Conservation (phyloP, 1,284 basidiomycete species). For the Boletellus deceptivus region DNA sequence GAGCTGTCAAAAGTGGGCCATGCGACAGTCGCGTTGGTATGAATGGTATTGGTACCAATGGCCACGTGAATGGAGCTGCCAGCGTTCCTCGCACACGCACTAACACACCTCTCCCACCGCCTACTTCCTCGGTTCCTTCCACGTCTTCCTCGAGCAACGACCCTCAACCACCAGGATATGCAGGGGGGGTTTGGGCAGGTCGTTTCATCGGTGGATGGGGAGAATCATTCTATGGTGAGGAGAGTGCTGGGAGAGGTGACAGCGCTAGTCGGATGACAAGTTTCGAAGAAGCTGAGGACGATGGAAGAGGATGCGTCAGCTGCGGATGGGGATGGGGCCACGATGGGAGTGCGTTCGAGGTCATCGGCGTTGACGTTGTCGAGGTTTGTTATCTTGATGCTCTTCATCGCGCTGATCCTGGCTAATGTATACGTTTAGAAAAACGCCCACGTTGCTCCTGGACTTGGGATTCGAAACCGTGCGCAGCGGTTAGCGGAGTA, state of each 20-base stretch:
- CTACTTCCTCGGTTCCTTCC: constrained; percentile 22
- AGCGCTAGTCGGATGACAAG: constrained; percentile 25
- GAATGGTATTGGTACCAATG: constrained; percentile 20
- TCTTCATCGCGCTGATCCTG: background rate
- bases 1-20: constrained; percentile 24
- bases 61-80: constrained; percentile 30
- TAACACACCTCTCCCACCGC: constrained; percentile 28
- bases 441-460: constrained; percentile 43
- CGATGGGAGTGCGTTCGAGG: constrained; percentile 71
- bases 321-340: constrained; percentile 73
- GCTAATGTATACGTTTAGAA: constrained; percentile 33
- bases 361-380: constrained; percentile 58
- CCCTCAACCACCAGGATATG: constrained; percentile 25
- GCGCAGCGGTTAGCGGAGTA: constrained; percentile 66
- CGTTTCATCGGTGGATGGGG: constrained; percentile 52
- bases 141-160: constrained; percentile 24
- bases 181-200: constrained; percentile 45
- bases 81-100: constrained; percentile 33
- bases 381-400: constrained; percentile 44
- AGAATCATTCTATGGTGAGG: constrained; percentile 36
- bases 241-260: constrained; percentile 24
- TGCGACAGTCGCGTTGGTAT: constrained; percentile 13
- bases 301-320: constrained; percentile 60
- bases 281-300: constrained; percentile 53
- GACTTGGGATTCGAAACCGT: constrained; percentile 59